Evolutionary conservation across 1,284 basidiomycete species (phyloP).

Genomic region (Ustilago crameri): DNA sequence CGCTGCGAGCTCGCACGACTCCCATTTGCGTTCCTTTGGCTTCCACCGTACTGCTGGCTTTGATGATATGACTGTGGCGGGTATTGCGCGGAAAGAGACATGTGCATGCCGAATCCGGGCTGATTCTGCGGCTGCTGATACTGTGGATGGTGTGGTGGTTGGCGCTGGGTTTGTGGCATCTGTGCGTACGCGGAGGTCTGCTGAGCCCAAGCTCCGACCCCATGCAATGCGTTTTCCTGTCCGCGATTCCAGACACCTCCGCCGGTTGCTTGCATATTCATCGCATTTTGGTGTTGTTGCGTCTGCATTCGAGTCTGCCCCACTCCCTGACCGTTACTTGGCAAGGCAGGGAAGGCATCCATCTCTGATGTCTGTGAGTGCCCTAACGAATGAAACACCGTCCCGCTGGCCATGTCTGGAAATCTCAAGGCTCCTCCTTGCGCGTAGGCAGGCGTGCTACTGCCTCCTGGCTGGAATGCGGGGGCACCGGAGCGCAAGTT

Average conservation of each 20-base stretch:
- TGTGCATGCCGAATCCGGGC: not conserved
- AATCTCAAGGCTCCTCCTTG: slow-evolving; percentile 21
- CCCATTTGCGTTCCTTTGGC: slow-evolving; percentile 17
- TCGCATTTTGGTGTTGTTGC: not conserved
- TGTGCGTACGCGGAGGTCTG: slow-evolving; percentile 20
- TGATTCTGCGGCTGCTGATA: slow-evolving; percentile 9
- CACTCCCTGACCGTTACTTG: not conserved
- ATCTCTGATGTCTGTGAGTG: not conserved
- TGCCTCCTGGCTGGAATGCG: slow-evolving; percentile 35
- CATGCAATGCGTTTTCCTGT: slow-evolving; percentile 20
- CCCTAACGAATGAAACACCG: not conserved
- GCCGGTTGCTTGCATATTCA: not conserved
- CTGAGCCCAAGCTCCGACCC: slow-evolving; percentile 37
- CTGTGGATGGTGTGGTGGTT: slow-evolving; percentile 9
- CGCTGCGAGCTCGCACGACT: slow-evolving; percentile 32
- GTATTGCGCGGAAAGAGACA: slow-evolving; percentile 10
- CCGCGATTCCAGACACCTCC: slow-evolving; percentile 15
- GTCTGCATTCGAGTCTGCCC: slow-evolving; percentile 1
- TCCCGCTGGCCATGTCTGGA: slow-evolving; percentile 6
- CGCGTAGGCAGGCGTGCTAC: slow-evolving; percentile 20
- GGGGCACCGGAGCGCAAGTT: slow-evolving; percentile 39
- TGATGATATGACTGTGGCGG: not conserved
- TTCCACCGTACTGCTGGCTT: not conserved
- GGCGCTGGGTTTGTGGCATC: slow-evolving; percentile 5
- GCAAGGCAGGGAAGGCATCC: slow-evolving; percentile 32